Evolutionary conservation across 1,139 yeast genomes (phyloP).

Genomic region (Protomyces pachydermus): DNA sequence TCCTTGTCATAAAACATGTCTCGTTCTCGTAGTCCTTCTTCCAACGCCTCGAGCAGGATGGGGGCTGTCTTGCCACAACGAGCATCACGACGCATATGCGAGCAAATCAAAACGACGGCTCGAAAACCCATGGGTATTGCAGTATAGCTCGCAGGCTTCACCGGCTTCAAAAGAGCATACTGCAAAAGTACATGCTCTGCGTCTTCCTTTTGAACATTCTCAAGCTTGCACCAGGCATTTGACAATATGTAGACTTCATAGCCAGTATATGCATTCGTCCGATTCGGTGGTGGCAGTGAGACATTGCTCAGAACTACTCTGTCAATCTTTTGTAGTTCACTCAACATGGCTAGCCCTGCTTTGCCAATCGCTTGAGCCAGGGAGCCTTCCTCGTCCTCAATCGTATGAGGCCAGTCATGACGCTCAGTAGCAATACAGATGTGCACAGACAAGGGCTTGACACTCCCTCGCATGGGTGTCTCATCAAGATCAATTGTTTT

Average conservation of each 20-base stretch:
- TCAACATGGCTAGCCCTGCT: neutral
- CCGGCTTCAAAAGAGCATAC: neutral
- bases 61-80: conserved; percentile 25
- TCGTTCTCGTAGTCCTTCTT: conserved; percentile 13
- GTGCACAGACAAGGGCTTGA: conserved; percentile 13
- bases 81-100: conserved; percentile 21
- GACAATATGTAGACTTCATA: conserved; percentile 4
- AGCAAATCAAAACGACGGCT: conserved; percentile 11
- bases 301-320: conserved; percentile 11
- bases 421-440: conserved; percentile 11
- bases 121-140: neutral
- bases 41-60: conserved; percentile 10
- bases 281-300: neutral
- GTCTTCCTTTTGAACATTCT: conserved; percentile 1
- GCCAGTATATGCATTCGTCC: neutral
- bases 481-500: conserved; percentile 11
- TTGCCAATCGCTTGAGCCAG: neutral
- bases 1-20: conserved; percentile 14
- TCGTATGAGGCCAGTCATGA: conserved; percentile 16
- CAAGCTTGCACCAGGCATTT: neutral
- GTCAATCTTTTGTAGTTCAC: neutral
- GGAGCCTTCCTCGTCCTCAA: conserved; percentile 12
- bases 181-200: neutral
- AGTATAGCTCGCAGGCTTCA: neutral
- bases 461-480: conserved; percentile 13